A percentile compares a stretch with the other conserved stretches of the same genome.
phyloP scores from a whole-genome alignment of 2,329 filamentous ascomycete genomes.

The Tolypocladium sp. region DNA sequence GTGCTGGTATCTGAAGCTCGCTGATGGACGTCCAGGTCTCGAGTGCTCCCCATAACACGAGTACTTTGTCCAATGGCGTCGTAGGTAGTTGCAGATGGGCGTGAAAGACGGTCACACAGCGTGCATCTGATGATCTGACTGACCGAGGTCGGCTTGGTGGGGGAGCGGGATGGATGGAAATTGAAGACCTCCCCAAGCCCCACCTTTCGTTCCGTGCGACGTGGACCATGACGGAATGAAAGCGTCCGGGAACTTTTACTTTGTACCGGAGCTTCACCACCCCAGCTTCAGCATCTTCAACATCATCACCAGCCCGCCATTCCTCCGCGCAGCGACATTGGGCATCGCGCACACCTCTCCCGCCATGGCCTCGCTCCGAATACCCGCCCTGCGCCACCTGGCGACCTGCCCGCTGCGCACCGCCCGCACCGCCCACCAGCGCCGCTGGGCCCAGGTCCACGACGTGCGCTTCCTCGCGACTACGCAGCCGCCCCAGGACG shows the following conservation, averaged over 20 bases:
- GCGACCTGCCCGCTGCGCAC: slow-evolving; percentile 20
- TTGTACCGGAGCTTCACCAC: not conserved
- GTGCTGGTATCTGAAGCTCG: not conserved
- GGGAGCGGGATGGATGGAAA: not conserved
- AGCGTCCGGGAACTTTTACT: not conserved
- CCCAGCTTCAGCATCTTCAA: not conserved
- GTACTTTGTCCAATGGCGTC: not conserved
- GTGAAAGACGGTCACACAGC: not conserved
- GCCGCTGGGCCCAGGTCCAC: slow-evolving; percentile 84
- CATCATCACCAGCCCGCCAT: not conserved
- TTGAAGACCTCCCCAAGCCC: not conserved
- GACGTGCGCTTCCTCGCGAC: slow-evolving; percentile 86
- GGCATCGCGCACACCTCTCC: not conserved
- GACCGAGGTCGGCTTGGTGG: slow-evolving; percentile 1
- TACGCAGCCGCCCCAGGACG: slow-evolving; percentile 54
- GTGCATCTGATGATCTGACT: not conserved
- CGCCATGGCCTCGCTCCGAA: slow-evolving; percentile 39
- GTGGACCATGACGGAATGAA: not conserved
- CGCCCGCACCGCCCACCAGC: slow-evolving; percentile 43
- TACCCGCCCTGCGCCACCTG: slow-evolving; percentile 39
- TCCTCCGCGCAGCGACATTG: not conserved
- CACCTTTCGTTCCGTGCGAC: not conserved
- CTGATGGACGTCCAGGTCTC: not conserved
- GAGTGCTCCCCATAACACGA: not conserved
- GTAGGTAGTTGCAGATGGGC: not conserved